Evolutionary conservation across 2,329 filamentous ascomycete species (phyloP), one percentile per base, ranked within the genome.

Genomic region (Hymenoscyphus scutula): DNA sequence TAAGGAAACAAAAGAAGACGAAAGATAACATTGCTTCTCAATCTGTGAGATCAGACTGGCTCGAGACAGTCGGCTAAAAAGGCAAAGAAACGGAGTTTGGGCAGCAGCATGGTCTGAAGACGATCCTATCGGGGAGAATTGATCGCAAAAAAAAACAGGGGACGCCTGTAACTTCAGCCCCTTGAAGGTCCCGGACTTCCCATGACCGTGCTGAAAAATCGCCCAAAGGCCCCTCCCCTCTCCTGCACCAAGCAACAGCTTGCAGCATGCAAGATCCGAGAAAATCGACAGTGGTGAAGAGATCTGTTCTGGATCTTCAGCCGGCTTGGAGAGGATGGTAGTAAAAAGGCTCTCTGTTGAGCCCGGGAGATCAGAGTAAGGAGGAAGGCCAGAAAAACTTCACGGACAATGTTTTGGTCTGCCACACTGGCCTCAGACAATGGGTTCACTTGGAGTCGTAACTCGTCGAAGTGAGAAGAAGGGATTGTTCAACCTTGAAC

Each of bases 251-350:
- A 34, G 29, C 53, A 34, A 37, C 53, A 32, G 45, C 45, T 27
- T 58, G 58, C 58, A 59, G n/a, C 29, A 53, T 59, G 58, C 58
- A 59, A 41, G 58, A 59, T 59, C 48, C 58, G 48, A 54, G 27
- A 29, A 59, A 59, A 53, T 30, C 48, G 45, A 59, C 32, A 29
- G 41, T 48, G 17, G 45, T 54, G 48, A 45, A 23, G 23, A n/a
- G 32, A 32, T 30, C n/a, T 29, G 30, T 27, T 37, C 34, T 23
- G 45, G 19, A 51, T 51, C 41, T 48, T 10, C n/a, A 48, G 45
- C 25, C 4, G 45, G 45, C 19, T 23, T 23, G 45, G 19, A 25
- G 19, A 51, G 45, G n/a, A 23, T 3, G 10, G n/a, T 48, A n/a
- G 34, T 37, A 15, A 37, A 17, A 37, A n/a, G n/a, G 11, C 34